These are phyloP conservation scores for Moelleriella libera DNA, from an alignment of 2,329 filamentous ascomycete species.

Conservation along the genomic window DNA sequence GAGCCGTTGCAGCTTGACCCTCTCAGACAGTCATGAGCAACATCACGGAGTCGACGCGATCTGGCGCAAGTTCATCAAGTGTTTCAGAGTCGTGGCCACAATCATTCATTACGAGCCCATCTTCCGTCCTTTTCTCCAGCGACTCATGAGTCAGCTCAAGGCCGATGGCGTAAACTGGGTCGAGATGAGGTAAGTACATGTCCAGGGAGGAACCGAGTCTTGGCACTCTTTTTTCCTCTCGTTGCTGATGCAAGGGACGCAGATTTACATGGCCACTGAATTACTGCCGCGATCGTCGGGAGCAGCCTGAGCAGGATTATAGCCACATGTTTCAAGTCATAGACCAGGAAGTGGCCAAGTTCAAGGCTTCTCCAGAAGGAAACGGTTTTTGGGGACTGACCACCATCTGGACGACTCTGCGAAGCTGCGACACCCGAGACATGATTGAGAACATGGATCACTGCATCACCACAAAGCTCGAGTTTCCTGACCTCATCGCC, in stretches of 20 bases:
- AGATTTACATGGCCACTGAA: constrained; percentile 59
- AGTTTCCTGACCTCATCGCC: constrained; percentile 64
- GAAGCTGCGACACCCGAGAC: constrained; percentile 45
- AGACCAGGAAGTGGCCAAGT: constrained; percentile 63
- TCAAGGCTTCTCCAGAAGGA: constrained; percentile 58
- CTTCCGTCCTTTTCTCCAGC: constrained; percentile 60
- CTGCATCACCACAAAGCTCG: constrained; percentile 70
- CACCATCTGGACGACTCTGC: constrained; percentile 72
- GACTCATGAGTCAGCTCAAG: constrained; percentile 56
- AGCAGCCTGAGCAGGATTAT: constrained; percentile 53
- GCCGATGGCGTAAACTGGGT: constrained; percentile 76
- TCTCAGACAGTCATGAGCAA: constrained; percentile 61
- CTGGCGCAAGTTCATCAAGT: constrained; percentile 67
- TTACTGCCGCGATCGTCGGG: constrained; percentile 51
- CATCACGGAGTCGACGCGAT: constrained; percentile 73
- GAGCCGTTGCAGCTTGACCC: constrained; percentile 55
- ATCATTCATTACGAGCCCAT: constrained; percentile 86
- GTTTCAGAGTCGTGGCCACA: constrained; percentile 59
- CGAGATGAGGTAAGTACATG: constrained; percentile 45
- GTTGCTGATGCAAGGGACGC: not conserved
- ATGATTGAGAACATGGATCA: constrained; percentile 75
- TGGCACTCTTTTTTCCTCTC: not conserved
- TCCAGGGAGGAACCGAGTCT: not conserved
- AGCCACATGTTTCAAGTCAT: constrained; percentile 57
- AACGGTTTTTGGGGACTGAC: constrained; percentile 71